Evolutionary conservation across 768 basidiomycete species (phyloP).

Genomic region (Suillus sp.): DNA sequence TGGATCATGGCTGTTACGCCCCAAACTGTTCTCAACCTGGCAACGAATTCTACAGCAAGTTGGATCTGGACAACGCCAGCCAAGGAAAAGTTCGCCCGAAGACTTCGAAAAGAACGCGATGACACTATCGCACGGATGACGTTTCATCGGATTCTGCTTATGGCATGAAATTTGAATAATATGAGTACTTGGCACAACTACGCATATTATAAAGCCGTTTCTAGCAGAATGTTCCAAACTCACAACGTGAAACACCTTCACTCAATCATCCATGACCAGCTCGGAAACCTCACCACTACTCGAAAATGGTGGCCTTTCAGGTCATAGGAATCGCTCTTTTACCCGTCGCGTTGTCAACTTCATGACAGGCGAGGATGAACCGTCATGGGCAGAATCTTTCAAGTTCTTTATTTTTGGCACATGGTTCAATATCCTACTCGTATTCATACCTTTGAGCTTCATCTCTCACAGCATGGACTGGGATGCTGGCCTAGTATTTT

Average conservation of each 20-base stretch:
- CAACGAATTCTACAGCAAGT: too few relatives aligned
- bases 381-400: constrained; percentile 59
- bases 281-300: constrained; percentile 54
- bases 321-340: constrained; percentile 26
- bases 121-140: too few relatives aligned
- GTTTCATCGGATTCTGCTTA: too few relatives aligned
- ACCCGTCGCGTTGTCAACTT: constrained; percentile 34
- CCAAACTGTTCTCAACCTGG: too few relatives aligned
- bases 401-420: constrained; percentile 61
- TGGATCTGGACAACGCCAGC: too few relatives aligned
- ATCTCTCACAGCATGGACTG: constrained; percentile 65
- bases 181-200: too few relatives aligned
- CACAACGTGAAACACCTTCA: background rate
- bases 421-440: constrained; percentile 75
- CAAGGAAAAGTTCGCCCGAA: background rate
- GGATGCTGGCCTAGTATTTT: constrained; percentile 77
- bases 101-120: background rate
- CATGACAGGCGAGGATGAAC: constrained; percentile 60
- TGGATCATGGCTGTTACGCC: background rate
- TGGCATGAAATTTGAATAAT: too few relatives aligned
- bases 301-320: constrained; percentile 35
- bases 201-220: background rate
- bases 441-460: constrained; percentile 77
- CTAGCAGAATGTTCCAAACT: background rate
- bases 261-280: constrained; percentile 25